Evolutionary conservation across 2,329 filamentous ascomycete genomes (phyloP), one percentile per base, ranked within the genome.

Genomic region (Diaporthe helianthi): DNA sequence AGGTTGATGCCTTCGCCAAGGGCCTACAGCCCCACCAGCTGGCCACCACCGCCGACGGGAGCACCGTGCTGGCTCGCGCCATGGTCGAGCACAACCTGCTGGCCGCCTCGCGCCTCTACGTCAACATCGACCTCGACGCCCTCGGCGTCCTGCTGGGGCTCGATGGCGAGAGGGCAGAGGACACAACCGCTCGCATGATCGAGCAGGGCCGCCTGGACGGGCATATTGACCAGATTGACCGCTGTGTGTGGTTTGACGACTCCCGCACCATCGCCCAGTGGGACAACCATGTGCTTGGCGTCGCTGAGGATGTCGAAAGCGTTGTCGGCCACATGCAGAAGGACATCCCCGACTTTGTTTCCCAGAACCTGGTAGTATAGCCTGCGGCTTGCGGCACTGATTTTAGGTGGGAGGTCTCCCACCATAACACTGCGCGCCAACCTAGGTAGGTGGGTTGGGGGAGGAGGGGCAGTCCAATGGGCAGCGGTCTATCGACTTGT

Each of bases 61-160:
- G 92, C 22, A 99, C 96, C 0, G 96, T 98, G 5, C 87, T 99
- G 44, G 93, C 93, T 75, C 95, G 93, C 79, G 96, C 96, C 8
- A 93, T 99, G 12, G 90, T 98, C 22, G 96, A 99, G 82, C 96
- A 99, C 82, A 99, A 99, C 78, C 85, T 99, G 19, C 89, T 98
- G 26, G 94, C 91, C 24, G 93, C 92, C 1, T 97, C 93, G 54
- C 87, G 89, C 58, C 82, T 96, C 19, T 96, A 94, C 79, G 88
- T 84, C 75, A 95, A 95, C 77, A 94, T 95, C 71, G 85, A 85
- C 4, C 90, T 93, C 73, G 90, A 92, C 69, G 90, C 90, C 31
- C 85, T 99, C 1, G 96, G 91, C 0, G 82, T 85, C 47, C 85
- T 98, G 46, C 83, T 99, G 17, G 94, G 93, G 0, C 85, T 98